Evolutionary conservation across 352 stramenopile species (phyloP).

Genomic region (Pythium folliculosum): DNA sequence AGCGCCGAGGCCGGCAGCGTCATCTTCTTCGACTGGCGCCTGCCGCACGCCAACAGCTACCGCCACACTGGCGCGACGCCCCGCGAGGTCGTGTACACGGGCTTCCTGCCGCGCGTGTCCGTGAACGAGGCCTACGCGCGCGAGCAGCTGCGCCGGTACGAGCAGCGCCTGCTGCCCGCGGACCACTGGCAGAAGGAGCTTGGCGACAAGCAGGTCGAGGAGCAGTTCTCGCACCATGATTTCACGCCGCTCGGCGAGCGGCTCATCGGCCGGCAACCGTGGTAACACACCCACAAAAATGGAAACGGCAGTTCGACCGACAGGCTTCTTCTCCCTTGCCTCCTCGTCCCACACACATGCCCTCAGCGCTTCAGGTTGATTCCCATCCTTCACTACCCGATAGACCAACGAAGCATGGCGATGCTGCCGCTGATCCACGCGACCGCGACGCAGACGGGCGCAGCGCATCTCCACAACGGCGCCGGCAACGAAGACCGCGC

Average conservation of each 20-base stretch:
- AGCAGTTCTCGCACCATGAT: conserved; percentile 63
- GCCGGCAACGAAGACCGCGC: conserved; percentile 59
- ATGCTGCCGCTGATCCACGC: conserved; percentile 46
- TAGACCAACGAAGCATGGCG: too few species aligned
- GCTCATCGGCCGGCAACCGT: conserved; percentile 67
- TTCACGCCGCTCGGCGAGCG: conserved; percentile 66
- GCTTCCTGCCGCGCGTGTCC: conserved; percentile 69
- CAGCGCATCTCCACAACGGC: not conserved
- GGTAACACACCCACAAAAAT: conserved; percentile 30
- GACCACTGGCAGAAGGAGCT: conserved; percentile 82
- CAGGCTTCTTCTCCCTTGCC: not conserved
- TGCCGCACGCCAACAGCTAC: conserved; percentile 89
- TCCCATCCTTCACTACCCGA: not conserved
- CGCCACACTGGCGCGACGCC: conserved; percentile 58
- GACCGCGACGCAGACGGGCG: conserved; percentile 44
- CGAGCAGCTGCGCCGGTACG: conserved; percentile 78
- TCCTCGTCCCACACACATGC: not conserved
- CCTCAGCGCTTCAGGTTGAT: not conserved
- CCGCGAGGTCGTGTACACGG: conserved; percentile 85
- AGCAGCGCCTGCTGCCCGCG: conserved; percentile 51
- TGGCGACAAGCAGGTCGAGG: conserved; percentile 51
- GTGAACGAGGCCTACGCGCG: conserved; percentile 74
- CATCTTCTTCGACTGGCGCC: conserved; percentile 88
- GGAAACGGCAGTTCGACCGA: not conserved
- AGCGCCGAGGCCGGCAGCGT: conserved; percentile 66